Conservation (phyloP, 1,284 basidiomycete genomes). For the Inonotus hispidus region DNA sequence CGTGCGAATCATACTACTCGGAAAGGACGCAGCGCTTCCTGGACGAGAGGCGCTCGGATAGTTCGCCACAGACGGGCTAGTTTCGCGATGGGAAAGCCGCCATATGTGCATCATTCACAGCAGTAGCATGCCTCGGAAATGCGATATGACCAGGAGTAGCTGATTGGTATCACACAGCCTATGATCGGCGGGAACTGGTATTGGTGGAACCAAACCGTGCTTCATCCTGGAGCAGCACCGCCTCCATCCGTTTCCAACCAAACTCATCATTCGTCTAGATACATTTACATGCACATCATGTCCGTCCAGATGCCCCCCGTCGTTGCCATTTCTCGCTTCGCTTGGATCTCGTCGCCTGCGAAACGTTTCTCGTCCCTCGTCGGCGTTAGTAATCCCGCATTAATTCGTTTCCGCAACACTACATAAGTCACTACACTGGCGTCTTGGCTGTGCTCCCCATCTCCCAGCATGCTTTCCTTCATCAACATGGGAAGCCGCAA, state of each 20-base stretch:
- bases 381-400: neutral
- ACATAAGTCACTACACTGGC: too few relatives aligned
- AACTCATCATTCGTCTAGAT: neutral
- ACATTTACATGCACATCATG: neutral
- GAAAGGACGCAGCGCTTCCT: neutral
- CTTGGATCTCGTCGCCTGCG: neutral
- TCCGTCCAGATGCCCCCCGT: neutral
- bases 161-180: neutral
- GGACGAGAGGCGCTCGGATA: neutral
- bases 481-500: conserved; percentile 18
- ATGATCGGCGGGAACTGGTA: neutral
- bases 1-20: neutral
- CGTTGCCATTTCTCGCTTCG: neutral
- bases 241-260: neutral
- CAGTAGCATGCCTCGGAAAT: neutral
- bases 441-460: conserved; percentile 9
- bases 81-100: neutral
- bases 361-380: neutral
- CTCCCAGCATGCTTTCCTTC: conserved; percentile 18
- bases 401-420: too few relatives aligned
- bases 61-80: neutral
- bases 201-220: neutral
- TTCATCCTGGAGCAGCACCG: neutral
- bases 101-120: neutral
- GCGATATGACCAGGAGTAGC: neutral